Base-by-base conservation (phyloP, 176 grass and related monocot genomes). In the Guadua angustifolia region DNA sequence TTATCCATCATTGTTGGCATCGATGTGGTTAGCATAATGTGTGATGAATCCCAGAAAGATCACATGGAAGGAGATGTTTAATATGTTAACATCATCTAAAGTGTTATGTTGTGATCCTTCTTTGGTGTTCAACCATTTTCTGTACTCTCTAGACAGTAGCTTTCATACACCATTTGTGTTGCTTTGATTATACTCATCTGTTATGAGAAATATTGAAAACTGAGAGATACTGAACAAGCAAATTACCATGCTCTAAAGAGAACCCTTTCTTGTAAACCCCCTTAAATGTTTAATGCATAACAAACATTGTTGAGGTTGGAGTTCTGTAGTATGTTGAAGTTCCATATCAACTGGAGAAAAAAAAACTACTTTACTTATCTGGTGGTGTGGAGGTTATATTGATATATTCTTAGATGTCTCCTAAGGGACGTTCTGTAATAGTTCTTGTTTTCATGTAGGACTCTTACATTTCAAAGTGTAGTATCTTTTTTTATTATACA, bases 131-230 rank as follows among this genome's bases (percentile, higher is more conserved):
- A 64, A 56, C 55, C 60, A 56, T 66, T 71, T 22, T 65, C 15
- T 25, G 69, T 65, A 66, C 52, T 73, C 2, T 74, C 21, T 66
- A 43, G 16, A n/a, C 47, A 66, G 71, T 75, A 2, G 9, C 59
- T 66, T 84, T 75, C 59, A 1, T 66, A 55, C 70, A 84, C 71
- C 45, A 74, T 64, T 51, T 74, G 19, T 70, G 49, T 73, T 63
- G 56, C 43, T 74, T 59, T 71, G 5, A 17, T 33, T 83, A 47
- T 61, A 61, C 29, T 61, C 80, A n/a, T 71, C 25, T 59, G 14
- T 72, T 53, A 47, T 61, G 39, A 72, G 19, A 60, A 82, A 11
- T 45, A 26, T 60, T 45, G 38, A 62, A 22, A 50, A 49, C 15
- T 29, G 14, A 72, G 43, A 71, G 13, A 77, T 62, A 24, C 3